phyloP scores from a whole-genome alignment of 2,329 filamentous ascomycete species.

The Hirsutella minnesotensis region DNA sequence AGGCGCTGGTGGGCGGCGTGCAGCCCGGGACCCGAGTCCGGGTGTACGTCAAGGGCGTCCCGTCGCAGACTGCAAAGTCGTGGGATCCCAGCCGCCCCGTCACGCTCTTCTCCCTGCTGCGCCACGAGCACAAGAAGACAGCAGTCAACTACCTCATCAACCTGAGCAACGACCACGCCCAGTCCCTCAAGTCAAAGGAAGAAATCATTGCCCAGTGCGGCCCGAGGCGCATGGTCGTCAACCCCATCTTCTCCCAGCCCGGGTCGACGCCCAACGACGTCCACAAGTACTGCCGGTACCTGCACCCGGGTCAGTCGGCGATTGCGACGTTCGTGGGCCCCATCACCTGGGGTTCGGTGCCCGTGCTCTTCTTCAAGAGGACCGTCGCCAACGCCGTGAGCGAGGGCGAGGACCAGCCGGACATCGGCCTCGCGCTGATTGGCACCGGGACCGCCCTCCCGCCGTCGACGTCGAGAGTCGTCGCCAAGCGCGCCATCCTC shows the following conservation, averaged over 20 bases:
- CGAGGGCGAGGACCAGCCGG: constrained; percentile 31
- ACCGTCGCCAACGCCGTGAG: constrained; percentile 28
- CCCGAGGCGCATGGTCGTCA: constrained; percentile 73
- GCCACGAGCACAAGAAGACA: constrained; percentile 91
- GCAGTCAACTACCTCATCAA: constrained; percentile 83
- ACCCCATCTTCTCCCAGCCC: constrained; percentile 80
- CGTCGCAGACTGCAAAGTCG: constrained; percentile 28
- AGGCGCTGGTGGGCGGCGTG: constrained; percentile 82
- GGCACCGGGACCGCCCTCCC: constrained; percentile 80
- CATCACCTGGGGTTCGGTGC: constrained; percentile 85
- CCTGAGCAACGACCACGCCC: constrained; percentile 63
- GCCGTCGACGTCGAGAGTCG: constrained; percentile 62
- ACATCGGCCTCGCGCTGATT: constrained; percentile 56
- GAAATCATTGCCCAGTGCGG: constrained; percentile 88
- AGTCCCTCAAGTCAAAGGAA: constrained; percentile 80
- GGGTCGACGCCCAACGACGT: constrained; percentile 92
- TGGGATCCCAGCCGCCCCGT: constrained; percentile 45
- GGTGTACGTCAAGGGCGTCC: constrained; percentile 53
- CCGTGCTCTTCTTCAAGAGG: constrained; percentile 75
- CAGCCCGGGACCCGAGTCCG: constrained; percentile 72
- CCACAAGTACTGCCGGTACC: constrained; percentile 87
- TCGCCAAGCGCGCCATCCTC: constrained; percentile 87
- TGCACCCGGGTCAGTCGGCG: constrained; percentile 82
- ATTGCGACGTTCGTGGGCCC: constrained; percentile 86
- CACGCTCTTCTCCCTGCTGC: constrained; percentile 73